These are phyloP conservation scores for Candida montana DNA, from an alignment of 805 yeast species.

Conservation along the genomic window DNA sequence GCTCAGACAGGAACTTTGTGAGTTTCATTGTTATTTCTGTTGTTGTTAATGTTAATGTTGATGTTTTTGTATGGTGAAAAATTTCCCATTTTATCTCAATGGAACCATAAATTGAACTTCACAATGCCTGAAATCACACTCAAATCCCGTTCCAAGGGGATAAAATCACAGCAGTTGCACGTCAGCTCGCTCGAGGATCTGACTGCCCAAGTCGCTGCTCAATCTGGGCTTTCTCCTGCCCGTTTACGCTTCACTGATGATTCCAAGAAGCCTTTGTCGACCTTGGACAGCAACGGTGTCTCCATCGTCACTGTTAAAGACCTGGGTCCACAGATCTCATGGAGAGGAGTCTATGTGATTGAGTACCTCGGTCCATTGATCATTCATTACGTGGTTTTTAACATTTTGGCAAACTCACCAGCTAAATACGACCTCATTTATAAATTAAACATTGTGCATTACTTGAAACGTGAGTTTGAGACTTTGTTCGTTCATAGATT, in stretches of 20 bases:
- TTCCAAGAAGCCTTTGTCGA: no score
- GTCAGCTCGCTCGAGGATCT: conserved; percentile 35
- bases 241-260: conserved; percentile 53
- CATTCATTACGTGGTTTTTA: conserved; percentile 68
- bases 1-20: conserved; percentile 74
- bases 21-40: no score
- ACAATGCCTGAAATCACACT: conserved; percentile 32
- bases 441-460: conserved; percentile 62
- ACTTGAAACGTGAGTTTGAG: conserved; percentile 83
- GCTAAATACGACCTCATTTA: conserved; percentile 27
- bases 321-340: conserved; percentile 86
- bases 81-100: background rate
- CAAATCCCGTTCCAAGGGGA: conserved; percentile 54
- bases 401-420: conserved; percentile 26
- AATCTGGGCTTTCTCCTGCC: conserved; percentile 40
- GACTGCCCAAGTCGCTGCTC: conserved; percentile 36
- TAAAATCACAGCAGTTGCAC: conserved; percentile 36
- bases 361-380: conserved; percentile 90
- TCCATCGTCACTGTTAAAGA: conserved; percentile 71
- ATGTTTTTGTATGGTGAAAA: no score
- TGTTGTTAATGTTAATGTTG: no score
- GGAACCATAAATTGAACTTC: background rate
- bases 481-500: conserved; percentile 80
- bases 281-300: no score
- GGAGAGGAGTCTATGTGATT: conserved; percentile 84